Evolutionary conservation across 2,329 filamentous ascomycete species (phyloP), one percentile per base, ranked within the genome.

Genomic region (Beauveria sp.): DNA sequence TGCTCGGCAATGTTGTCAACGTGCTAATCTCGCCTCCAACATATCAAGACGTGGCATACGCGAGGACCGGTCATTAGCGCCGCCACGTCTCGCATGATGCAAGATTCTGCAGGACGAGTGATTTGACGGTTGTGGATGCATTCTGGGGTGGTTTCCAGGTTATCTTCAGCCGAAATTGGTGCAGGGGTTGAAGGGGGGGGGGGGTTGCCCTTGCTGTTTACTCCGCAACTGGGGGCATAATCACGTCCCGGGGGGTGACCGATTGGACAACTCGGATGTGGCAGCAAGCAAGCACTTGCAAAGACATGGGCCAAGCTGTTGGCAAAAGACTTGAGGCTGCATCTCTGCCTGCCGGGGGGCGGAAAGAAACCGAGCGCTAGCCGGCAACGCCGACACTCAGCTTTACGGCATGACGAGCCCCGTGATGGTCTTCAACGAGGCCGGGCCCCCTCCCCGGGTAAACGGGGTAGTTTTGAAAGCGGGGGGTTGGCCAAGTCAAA

Each of bases 11-110:
- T 34, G 10, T 12, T 12, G 3, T 34, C 10, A 34, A 34, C 10
- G 9, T 12, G 30, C 10, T 9, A 34, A 34, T 12, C 12, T 34
- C 9, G 30, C 30, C 30, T 34, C 30, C 43, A 46, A 24, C 41
- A n/a, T 16, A n/a, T 7, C 9, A 48, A 37, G 37, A 37, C 34
- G 34, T 37, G n/a, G 26, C 26, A 40, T 43, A 30, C 41, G 18
- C 30, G 24, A 40, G 34, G 34, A 37, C 30, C 4, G 22, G 24
- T 34, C 18, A 43, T 22, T 28, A 54, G 52, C 34, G 46, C 55
- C 34, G 55, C 46, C 55, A 58, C 55, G n/a, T 58, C 20, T 58
- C 47, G 46, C 55, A 50, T 43, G 55, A 58, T 50, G 55, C 46
- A 24, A 51, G 55, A 58, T 58, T 51, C 55, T 58, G 55, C 46